Conservation (phyloP, 1,284 basidiomycete genomes). For the Singerocomus rubriflavus region DNA sequence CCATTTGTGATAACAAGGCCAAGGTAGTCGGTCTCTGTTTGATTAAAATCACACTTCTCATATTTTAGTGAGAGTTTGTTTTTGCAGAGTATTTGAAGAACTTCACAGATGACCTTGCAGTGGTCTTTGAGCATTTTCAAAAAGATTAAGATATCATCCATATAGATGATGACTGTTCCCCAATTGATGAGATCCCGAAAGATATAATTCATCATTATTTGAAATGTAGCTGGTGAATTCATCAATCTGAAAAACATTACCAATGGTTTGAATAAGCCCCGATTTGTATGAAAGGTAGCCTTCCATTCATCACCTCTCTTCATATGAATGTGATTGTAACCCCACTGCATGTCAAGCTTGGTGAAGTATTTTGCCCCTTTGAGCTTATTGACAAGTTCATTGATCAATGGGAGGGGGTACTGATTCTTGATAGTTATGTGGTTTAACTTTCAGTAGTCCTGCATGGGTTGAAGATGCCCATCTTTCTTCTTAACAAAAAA, state of each 20-base stretch:
- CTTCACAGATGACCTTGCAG: fast-evolving
- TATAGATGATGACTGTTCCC: not conserved
- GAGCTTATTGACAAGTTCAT: too few species aligned
- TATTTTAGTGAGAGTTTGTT: not conserved
- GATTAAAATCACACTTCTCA: not conserved
- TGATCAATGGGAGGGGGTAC: too few species aligned
- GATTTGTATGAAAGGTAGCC: not conserved
- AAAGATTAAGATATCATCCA: not conserved
- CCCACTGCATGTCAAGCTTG: not conserved
- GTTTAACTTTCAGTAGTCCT: too few species aligned
- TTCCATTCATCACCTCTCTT: not conserved
- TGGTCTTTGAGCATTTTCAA: not conserved
- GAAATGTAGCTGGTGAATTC: not conserved
- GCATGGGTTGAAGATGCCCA: not conserved
- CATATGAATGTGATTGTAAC: not conserved
- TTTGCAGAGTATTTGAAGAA: not conserved
- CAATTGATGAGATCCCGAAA: fast-evolving
- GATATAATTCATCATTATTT: not conserved
- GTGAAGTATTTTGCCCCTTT: too few species aligned
- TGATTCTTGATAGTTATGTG: too few species aligned
- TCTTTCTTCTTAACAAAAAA: not conserved
- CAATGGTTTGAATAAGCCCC: not conserved
- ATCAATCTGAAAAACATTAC: not conserved
- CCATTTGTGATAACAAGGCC: not conserved
- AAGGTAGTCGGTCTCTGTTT: not conserved